Percentiles rank a stretch among this genome's conserved stretches.
Conservation (phyloP, 164 flowering plant species). For the Tinospora cordifolia region DNA sequence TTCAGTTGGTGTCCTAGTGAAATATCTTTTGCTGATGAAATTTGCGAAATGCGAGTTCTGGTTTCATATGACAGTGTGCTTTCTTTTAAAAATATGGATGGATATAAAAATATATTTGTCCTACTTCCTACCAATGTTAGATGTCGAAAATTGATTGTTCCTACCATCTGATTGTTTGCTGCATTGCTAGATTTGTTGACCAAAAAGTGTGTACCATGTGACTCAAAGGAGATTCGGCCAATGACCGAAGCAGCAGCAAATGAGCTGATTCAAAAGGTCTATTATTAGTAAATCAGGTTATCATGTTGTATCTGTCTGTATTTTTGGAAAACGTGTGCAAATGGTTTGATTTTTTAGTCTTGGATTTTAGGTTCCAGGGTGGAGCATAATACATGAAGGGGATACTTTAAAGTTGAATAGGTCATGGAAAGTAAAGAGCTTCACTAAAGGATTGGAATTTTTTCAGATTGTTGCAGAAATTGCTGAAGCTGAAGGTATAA, state of each 20-base stretch:
- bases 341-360: background rate
- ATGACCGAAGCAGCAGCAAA: slow-evolving; percentile 75
- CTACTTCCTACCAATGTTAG: background rate
- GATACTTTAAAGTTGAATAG: slow-evolving; percentile 52
- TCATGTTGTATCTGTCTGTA: background rate
- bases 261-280: slow-evolving; percentile 49
- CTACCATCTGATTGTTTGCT: slow-evolving; percentile 12
- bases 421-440: slow-evolving; percentile 83
- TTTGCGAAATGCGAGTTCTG: too few relatives aligned
- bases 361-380: slow-evolving; percentile 56
- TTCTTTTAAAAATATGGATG: background rate
- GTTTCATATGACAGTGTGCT: too few relatives aligned
- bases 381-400: slow-evolving; percentile 66
- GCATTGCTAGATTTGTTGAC: slow-evolving; percentile 44
- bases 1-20: too few relatives aligned
- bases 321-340: background rate
- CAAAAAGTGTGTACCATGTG: slow-evolving; percentile 92
- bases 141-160: slow-evolving; percentile 2
- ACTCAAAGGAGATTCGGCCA: slow-evolving; percentile 56
- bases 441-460: slow-evolving; percentile 76
- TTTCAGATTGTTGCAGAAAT: slow-evolving; percentile 71
- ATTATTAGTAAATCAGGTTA: background rate
- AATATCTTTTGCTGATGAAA: too few relatives aligned
- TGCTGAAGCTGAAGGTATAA: slow-evolving; percentile 90
- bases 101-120: background rate